Conservation (phyloP, 2,329 filamentous ascomycete genomes). For the Colletotrichum caudatum region DNA sequence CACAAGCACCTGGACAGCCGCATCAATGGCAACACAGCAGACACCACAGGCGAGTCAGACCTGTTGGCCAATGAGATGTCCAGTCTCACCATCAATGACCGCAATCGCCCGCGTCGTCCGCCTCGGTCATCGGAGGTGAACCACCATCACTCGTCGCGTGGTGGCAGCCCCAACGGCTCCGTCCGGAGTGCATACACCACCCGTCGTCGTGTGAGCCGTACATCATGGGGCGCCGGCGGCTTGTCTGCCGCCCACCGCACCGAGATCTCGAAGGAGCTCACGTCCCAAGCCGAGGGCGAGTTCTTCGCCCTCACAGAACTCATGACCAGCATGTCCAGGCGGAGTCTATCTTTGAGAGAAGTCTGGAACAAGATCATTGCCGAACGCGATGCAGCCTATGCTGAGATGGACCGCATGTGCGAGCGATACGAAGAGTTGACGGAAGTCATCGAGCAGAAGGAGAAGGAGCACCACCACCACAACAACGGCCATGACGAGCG, state of each 20-base stretch:
- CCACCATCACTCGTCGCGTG: constrained; percentile 10
- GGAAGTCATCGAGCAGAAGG: constrained; percentile 29
- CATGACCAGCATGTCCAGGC: constrained; percentile 35
- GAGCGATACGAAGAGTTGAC: constrained; percentile 30
- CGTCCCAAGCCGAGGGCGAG: constrained; percentile 30
- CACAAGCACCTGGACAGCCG: neutral
- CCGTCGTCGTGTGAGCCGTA: constrained; percentile 22
- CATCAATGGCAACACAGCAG: neutral
- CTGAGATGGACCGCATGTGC: constrained; percentile 32
- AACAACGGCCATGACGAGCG: constrained; percentile 31
- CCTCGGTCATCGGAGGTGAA: neutral
- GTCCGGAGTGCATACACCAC: constrained; percentile 3
- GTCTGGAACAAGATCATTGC: constrained; percentile 37
- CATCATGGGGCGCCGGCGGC: constrained; percentile 8
- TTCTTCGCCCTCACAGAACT: constrained; percentile 35
- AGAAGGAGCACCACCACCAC: constrained; percentile 29
- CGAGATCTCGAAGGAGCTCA: constrained; percentile 37
- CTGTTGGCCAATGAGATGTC: neutral
- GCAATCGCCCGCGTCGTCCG: constrained; percentile 4
- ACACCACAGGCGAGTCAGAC: neutral
- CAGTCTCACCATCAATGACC: neutral
- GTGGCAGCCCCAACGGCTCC: constrained; percentile 26
- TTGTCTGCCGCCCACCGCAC: constrained; percentile 12
- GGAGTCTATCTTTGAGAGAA: constrained; percentile 23
- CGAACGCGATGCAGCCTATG: constrained; percentile 30